Base-by-base conservation (phyloP, 164 flowering plant genomes). In the Santalum album region DNA sequence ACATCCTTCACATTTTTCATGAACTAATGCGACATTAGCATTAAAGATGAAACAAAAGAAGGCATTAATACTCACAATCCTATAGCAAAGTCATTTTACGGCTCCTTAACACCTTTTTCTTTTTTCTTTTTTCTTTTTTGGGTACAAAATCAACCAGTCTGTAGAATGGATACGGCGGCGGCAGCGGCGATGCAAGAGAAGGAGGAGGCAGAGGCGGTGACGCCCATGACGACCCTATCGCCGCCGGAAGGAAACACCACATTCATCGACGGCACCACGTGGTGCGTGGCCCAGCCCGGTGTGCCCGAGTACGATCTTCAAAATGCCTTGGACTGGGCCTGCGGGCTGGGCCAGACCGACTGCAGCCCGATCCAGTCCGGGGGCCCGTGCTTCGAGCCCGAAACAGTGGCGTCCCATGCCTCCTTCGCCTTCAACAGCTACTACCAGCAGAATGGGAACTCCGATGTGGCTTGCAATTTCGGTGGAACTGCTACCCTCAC, bases 201-300 rank as follows among this genome's bases (percentile, higher is more conserved):
- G 66, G 86, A 57, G 12, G 47, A 43, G 21, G 47, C n/a, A 17
- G 94, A 82, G 0, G 64, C 76, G 16, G 52, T 62, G 6, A 59
- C 62, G 26, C 87, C 90, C 14, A 22, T 73, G 0, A 36, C 81
- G 12, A 63, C 77, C 9, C n/a, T 60, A 21, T 73, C 96, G 0
- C 96, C 95, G 2, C 96, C 95, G 18, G 95, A 91, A 71, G 98
- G 98, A 14, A 91, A 91, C 79, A 86, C 91, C 0, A 91, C 96
- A 1, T 87, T 91, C 68, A 66, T 88, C 0, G 85, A 60, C 4
- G 96, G 90, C 44, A 81, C 88, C 0, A 75, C 80, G 7, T 92
- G 96, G 96, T 92, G 98, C 51, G 83, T 92, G 49, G 98, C 98
- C 3, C 55, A 26, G 36, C 51, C 88, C 0, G 87, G 95, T 12